Base-by-base conservation (phyloP, 2,329 filamentous ascomycete species). In the Colletotrichum cuscutae region DNA sequence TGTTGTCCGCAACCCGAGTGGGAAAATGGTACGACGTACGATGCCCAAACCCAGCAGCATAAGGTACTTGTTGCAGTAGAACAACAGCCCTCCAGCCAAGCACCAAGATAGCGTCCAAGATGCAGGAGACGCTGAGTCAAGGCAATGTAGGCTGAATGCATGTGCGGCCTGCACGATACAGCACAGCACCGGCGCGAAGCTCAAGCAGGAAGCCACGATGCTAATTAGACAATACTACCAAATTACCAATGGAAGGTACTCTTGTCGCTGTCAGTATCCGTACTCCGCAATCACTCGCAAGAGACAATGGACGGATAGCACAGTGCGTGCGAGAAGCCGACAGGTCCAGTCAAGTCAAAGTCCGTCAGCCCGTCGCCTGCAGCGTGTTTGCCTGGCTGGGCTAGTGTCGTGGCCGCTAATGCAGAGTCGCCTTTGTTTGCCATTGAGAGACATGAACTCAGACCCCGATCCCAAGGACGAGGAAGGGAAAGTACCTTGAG, bases 111-210 rank as follows among this genome's bases (percentile, higher is more conserved):
- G 42, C 42, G 42, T 68, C 59, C 56, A 59, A 68, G 42, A 62
- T 42, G 65, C 57, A 68, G 65, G 28, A 42, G 58, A 59, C n/a
- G 65, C 65, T 68, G 58, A 62, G 65, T 52, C 52, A 68, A 68
- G 65, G 58, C 53, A 64, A 58, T 30, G 60, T 69, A 64, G 67
- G 67, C 67, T 53, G 28, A 60, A 24, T 65, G 67, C 67, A 69
- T 65, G 15, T 53, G 62, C 54, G 52, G 57, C 62, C 49, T 26
- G 49, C 52, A 37, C 15, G 42, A 49, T 49, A 49, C 42, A 49
- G 42, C 42, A 49, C 19, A 49, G 8, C 42, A 49, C 19, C 19
- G 5, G 19, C 8, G 19, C 42, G 42, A 49, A 49, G 42, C 42
- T 49, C 19, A 22, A 49, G 42, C 42, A 49, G 42, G 42, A 49